Evolutionary conservation across 495 filamentous ascomycete species (phyloP).

Genomic region (Talaromyces wortmannii): DNA sequence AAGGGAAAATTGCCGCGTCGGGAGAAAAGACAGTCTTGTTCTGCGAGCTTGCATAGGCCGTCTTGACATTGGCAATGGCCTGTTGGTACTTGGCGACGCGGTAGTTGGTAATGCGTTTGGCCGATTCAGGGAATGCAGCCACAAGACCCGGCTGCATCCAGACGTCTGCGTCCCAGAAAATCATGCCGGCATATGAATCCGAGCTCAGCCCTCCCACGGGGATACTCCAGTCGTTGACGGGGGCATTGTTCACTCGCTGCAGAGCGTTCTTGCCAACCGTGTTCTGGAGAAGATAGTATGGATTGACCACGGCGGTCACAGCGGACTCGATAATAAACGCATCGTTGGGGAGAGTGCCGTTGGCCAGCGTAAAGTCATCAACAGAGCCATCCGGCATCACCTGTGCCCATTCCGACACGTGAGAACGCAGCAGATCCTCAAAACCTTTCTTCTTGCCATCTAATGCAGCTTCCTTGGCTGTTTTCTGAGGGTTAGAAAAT

Average conservation of each 20-base stretch:
- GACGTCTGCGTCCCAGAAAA: conserved; percentile 62
- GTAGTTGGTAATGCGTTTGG: conserved; percentile 52
- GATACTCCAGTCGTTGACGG: conserved; percentile 51
- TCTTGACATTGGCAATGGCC: conserved; percentile 44
- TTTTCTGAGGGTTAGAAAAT: conserved; percentile 43
- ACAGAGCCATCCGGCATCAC: conserved; percentile 51
- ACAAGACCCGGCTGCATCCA: conserved; percentile 64
- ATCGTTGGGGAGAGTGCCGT: conserved; percentile 55
- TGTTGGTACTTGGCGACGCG: conserved; percentile 44
- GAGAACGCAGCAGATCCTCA: conserved; percentile 34
- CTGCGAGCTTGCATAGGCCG: conserved; percentile 36
- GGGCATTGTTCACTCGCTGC: conserved; percentile 22
- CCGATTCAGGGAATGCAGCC: conserved; percentile 49
- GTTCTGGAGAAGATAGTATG: conserved; percentile 67
- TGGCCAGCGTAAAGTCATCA: conserved; percentile 49
- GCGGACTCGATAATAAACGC: conserved; percentile 51
- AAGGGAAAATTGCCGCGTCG: conserved; percentile 51
- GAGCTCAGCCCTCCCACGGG: conserved; percentile 55
- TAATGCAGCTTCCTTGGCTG: conserved; percentile 40
- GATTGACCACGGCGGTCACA: conserved; percentile 57
- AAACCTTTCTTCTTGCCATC: conserved; percentile 39
- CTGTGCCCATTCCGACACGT: conserved; percentile 48
- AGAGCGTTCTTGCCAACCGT: conserved; percentile 49
- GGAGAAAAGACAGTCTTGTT: conserved; percentile 45
- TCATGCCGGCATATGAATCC: conserved; percentile 53